These are phyloP conservation scores for Bimuria novae-zelandiae DNA, from an alignment of 2,329 filamentous ascomycete species.

Conservation along the genomic window DNA sequence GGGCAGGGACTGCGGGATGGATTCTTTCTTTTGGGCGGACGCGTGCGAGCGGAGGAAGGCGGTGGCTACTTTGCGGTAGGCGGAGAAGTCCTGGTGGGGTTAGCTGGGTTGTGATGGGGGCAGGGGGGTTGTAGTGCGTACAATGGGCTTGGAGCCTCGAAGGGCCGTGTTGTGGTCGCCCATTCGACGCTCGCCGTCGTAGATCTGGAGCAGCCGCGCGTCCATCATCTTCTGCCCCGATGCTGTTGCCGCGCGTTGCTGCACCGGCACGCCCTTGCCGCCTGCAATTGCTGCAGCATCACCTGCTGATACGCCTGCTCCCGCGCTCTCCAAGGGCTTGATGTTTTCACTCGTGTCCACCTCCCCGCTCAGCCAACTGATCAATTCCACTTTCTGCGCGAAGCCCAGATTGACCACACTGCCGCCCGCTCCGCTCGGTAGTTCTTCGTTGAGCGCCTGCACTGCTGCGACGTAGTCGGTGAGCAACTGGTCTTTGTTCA, in stretches of 20 bases:
- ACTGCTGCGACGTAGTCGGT: conserved; percentile 89
- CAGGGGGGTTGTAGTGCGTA: conserved; percentile 51
- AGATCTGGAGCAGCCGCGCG: conserved; percentile 83
- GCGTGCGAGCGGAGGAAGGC: conserved; percentile 66
- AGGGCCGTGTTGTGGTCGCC: conserved; percentile 90
- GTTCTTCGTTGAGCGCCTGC: conserved; percentile 77
- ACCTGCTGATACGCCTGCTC: conserved; percentile 49
- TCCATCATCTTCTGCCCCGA: conserved; percentile 60
- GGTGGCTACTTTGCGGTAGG: conserved; percentile 83
- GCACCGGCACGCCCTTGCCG: conserved; percentile 49
- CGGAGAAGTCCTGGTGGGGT: conserved; percentile 78
- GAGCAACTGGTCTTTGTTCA: conserved; percentile 87
- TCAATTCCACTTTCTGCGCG: conserved; percentile 86
- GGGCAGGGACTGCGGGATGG: conserved; percentile 42
- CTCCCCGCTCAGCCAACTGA: conserved; percentile 90
- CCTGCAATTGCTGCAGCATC: conserved; percentile 59
- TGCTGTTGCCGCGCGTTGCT: conserved; percentile 46
- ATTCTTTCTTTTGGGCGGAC: conserved; percentile 30
- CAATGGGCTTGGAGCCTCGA: conserved; percentile 84
- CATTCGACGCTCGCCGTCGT: conserved; percentile 87
- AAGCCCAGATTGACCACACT: conserved; percentile 88
- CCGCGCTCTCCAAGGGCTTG: conserved; percentile 74
- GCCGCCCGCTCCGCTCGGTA: conserved; percentile 64
- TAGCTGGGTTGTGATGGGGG: conserved; percentile 9
- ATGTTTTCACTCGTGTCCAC: conserved; percentile 85